Base-by-base conservation (phyloP, 805 yeast genomes). In the Saccharomycopsis javanensis region DNA sequence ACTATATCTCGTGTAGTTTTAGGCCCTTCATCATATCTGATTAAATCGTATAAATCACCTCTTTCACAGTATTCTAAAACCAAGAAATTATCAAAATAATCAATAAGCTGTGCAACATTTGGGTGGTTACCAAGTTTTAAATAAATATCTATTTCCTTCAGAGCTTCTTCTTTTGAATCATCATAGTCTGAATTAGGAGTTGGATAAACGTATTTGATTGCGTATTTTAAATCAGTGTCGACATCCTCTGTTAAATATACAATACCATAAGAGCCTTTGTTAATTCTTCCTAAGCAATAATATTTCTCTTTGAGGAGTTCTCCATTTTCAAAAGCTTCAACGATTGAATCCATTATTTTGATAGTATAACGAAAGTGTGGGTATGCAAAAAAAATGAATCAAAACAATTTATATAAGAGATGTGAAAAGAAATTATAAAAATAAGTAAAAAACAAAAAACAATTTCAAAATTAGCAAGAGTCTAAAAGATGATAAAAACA, bases 261-360 rank as follows among this genome's bases (percentile, higher is more conserved):
- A 51, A 86, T 79, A 54, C 98, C 98, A 69, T 88, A 92, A 0
- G 97, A 88, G 31, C 98, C 98, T 69, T 88, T 91, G 66, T 91
- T 88, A 59, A 92, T 80, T 66, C 83, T 88, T 58, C 80, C 82
- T 23, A 89, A 75, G 64, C 84, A 84, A 58, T 74, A 72, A 71
- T 89, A 92, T 57, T 86, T 75, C 56, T 75, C 75, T 59, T 82
- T 78, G 57, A 88, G 73, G 50, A 86, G 74, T 18, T 73, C 73
- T 53, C 79, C 78, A 46, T 52, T 46, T 53, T 76, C 79, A 63
- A 60, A 60, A 20, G 55, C 25, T 11, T 27, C 45, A 35, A 42
- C 54, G 5, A 33, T 34, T 18, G 53, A 28, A 42, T 42, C 30
- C 48, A 42, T 42, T 13, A 5, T 42, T 42, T 16, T n/a, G 10